Evolutionary conservation across 169 alveolate genomes (phyloP), one percentile per base, ranked within the genome.

Genomic region (Eimeria maxima): DNA sequence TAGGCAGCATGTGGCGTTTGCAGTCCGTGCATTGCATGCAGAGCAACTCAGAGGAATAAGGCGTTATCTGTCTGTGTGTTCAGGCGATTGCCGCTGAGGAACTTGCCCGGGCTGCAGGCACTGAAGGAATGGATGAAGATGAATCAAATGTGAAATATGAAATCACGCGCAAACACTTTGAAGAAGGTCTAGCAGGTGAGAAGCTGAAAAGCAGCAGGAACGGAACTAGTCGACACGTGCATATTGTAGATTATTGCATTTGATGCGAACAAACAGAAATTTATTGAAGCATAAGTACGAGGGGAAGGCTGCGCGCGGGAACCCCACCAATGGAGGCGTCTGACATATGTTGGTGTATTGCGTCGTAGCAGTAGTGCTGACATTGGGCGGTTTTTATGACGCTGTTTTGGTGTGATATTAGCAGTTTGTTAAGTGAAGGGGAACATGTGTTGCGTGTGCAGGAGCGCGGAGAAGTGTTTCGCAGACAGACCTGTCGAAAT

Each of bases 391-490:
- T 11, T 69, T 7, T 33, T 1, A 10, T 69, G 50, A 8, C 8
- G 80, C n/a, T 71, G 81, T 71, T 71, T 5, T n/a, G 45, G 44
- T 45, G 14, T 29, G 47, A 50, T 14, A 1, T 53, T 7, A 53
- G 50, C n/a, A 5, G 8, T n/a, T n/a, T 13, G 50, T 18, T n/a
- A 16, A 0, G 29, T 33, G 14, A 33, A 73, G 29, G 29, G 3
- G 53, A 33, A 13, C 57, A 73, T 8, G 38, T 14, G 33, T 45
- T 45, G 60, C 22, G 87, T n/a, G 5, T 53, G 73, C 88, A 93
- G 98, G 98, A 50, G 99, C 99, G 16, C 98, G 99, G 95, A 99
- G 99, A 92, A 98, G 99, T 33, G 99, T 99, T 60, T 98, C 99
- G 45, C 98, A 97, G 73, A 97, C 99, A 45, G 99, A 98, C 90